Conservation (phyloP, 306 rosid species). For the Lablab purpureus region DNA sequence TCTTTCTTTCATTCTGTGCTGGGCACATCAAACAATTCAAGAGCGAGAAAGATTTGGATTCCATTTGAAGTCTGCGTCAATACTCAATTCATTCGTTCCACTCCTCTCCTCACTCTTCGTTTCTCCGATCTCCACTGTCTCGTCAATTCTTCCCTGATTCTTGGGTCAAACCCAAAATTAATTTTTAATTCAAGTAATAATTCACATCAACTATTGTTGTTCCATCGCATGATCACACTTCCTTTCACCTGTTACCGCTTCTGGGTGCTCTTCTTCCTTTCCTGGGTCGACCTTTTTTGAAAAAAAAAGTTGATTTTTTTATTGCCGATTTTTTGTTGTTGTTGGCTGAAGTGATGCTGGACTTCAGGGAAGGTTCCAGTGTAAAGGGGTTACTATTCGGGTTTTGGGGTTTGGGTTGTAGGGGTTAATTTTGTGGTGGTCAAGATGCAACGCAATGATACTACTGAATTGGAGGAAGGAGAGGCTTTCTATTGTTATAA, state of each 20-base stretch:
- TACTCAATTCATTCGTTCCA: constrained; percentile 24
- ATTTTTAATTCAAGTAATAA: constrained; percentile 36
- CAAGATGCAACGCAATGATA: constrained; percentile 53
- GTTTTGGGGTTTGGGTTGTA: constrained; percentile 47
- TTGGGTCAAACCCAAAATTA: constrained; percentile 13
- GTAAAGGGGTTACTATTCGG: constrained; percentile 51
- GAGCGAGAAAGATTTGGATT: constrained; percentile 38
- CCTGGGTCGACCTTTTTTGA: constrained; percentile 41
- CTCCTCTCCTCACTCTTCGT: constrained; percentile 34
- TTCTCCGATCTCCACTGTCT: constrained; percentile 37
- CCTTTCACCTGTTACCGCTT: constrained; percentile 41
- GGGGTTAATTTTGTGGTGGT: constrained; percentile 44
- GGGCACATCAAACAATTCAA: constrained; percentile 31
- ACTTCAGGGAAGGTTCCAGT: constrained; percentile 62
- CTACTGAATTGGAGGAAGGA: constrained; percentile 66
- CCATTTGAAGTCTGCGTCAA: constrained; percentile 43
- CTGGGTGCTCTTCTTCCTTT: constrained; percentile 42
- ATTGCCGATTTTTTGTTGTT: background rate
- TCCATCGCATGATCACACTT: constrained; percentile 29
- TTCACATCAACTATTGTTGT: constrained; percentile 38
- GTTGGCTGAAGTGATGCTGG: constrained; percentile 62
- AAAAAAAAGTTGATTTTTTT: background rate
- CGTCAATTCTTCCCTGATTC: constrained; percentile 33
- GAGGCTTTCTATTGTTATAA: constrained; percentile 59
- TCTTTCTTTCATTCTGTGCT: background rate